Evolutionary conservation across 345 rosid species (phyloP).

Genomic region (Iberis pinnata): DNA sequence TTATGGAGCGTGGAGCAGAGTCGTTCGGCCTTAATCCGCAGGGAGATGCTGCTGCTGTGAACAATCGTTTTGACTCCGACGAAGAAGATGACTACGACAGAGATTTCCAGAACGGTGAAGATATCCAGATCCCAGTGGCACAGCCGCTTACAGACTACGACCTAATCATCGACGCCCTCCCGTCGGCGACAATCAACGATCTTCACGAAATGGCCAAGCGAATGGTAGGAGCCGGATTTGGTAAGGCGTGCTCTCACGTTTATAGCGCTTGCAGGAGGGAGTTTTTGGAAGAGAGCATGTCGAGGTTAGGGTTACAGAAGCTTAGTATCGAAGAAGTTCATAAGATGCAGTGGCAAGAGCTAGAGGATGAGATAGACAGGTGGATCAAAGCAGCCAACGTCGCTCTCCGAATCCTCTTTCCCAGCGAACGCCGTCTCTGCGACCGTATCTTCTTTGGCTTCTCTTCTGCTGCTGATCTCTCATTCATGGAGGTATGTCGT

Average conservation of each 20-base stretch:
- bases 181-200: conserved; percentile 66
- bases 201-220: conserved; percentile 88
- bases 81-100: conserved; percentile 42
- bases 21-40: conserved; percentile 38
- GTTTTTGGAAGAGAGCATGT: conserved; percentile 73
- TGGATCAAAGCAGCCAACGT: conserved; percentile 83
- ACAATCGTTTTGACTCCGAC: conserved; percentile 39
- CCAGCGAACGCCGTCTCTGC: conserved; percentile 85
- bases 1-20: conserved; percentile 73
- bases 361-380: conserved; percentile 76
- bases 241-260: conserved; percentile 66
- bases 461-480: conserved; percentile 57
- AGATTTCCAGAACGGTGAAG: conserved; percentile 28
- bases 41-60: conserved; percentile 31
- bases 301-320: conserved; percentile 63
- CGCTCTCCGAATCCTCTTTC: conserved; percentile 67
- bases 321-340: conserved; percentile 79
- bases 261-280: conserved; percentile 72
- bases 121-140: conserved; percentile 62
- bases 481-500: conserved; percentile 94
- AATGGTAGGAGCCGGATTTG: conserved; percentile 73
- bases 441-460: conserved; percentile 74
- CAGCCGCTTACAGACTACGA: conserved; percentile 73
- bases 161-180: conserved; percentile 75
- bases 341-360: conserved; percentile 64